Evolutionary conservation across 192 early-diverging fungal species (phyloP).

Genomic region (Anaeromyces robustus): DNA sequence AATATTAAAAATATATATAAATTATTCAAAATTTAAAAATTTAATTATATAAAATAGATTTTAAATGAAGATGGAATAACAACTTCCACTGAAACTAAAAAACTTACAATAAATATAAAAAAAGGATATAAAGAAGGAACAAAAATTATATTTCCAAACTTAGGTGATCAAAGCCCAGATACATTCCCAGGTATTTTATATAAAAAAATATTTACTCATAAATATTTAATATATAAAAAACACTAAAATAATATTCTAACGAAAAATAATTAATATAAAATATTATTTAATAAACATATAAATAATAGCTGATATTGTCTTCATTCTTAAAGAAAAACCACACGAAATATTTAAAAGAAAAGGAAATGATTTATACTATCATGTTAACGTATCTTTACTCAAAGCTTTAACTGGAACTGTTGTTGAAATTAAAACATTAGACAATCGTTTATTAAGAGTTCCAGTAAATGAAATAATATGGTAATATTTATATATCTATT

Average conservation of each 20-base stretch:
- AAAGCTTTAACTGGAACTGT: conserved; percentile 25
- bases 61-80: conserved; percentile 34
- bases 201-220: neutral
- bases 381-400: conserved; percentile 16
- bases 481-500: conserved; percentile 10
- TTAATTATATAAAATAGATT: conserved; percentile 10
- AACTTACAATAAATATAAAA: conserved; percentile 29
- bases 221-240: too few relatives aligned
- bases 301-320: conserved; percentile 18
- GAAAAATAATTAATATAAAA: too few relatives aligned
- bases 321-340: conserved; percentile 23
- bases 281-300: too few relatives aligned
- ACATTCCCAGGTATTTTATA: conserved; percentile 20
- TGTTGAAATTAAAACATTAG: conserved; percentile 27
- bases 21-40: neutral
- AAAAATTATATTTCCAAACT: conserved; percentile 25
- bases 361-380: conserved; percentile 24
- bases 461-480: conserved; percentile 34
- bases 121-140: conserved; percentile 31
- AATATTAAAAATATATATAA: too few relatives aligned
- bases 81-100: conserved; percentile 18
- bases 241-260: too few relatives aligned
- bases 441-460: conserved; percentile 27
- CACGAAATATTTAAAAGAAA: conserved; percentile 24
- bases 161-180: conserved; percentile 39